These are phyloP conservation scores for Fusarium metavorans DNA, from an alignment of 2,329 filamentous ascomycete genomes.

Conservation along the genomic window DNA sequence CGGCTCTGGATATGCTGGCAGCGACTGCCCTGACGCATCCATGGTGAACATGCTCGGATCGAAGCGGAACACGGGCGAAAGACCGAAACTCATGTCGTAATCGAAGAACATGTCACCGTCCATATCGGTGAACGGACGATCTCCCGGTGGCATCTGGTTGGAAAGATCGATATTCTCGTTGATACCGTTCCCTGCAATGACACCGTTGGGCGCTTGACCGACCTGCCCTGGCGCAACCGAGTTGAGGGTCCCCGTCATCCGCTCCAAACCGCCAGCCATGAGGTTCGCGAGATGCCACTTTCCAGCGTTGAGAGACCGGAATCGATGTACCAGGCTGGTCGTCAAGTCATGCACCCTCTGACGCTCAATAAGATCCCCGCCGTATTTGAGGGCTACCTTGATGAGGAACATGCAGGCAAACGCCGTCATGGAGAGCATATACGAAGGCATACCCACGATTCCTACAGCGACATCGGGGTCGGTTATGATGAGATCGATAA, in stretches of 20 bases:
- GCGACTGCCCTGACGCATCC: constrained; percentile 39
- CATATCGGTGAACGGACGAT: constrained; percentile 40
- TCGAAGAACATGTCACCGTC: constrained; percentile 45
- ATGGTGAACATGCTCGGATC: constrained; percentile 43
- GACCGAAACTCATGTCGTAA: constrained; percentile 47
- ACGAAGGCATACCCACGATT: constrained; percentile 60
- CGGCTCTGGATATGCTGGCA: constrained; percentile 41
- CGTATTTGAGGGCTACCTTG: constrained; percentile 59
- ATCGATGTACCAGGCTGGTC: constrained; percentile 54
- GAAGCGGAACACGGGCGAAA: constrained; percentile 45
- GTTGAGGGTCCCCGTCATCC: constrained; percentile 47
- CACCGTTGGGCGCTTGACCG: constrained; percentile 8
- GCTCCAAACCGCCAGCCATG: constrained; percentile 62
- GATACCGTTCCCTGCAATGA: constrained; percentile 16
- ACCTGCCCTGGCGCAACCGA: constrained; percentile 27
- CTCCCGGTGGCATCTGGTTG: constrained; percentile 31
- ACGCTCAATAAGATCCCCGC: constrained; percentile 56
- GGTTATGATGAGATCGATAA: constrained; percentile 57
- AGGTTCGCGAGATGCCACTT: constrained; percentile 61
- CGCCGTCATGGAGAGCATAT: constrained; percentile 64
- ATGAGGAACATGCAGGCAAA: constrained; percentile 66
- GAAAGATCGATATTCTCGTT: constrained; percentile 33
- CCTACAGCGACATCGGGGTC: constrained; percentile 57
- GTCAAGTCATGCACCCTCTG: constrained; percentile 54
- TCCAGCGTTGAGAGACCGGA: constrained; percentile 55